phyloP scores from a whole-genome alignment of 495 filamentous ascomycete genomes.

The Mytilinidion resinicola region DNA sequence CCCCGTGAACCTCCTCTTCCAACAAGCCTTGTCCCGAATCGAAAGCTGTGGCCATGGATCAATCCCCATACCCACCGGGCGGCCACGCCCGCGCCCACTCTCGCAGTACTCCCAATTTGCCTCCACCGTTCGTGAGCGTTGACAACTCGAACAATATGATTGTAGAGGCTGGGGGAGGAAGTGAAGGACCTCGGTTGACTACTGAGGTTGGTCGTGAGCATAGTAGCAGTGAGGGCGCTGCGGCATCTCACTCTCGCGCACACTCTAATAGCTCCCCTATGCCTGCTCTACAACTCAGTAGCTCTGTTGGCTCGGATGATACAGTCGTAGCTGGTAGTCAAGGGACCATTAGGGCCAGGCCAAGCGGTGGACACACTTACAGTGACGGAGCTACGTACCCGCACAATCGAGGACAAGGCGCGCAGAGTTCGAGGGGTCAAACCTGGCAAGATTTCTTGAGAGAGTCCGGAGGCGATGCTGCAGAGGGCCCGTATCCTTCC shows the following conservation, averaged over 20 bases:
- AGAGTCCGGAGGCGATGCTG: not conserved
- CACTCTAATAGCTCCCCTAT: too few relatives aligned
- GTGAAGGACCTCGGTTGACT: not conserved
- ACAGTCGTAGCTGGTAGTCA: too few relatives aligned
- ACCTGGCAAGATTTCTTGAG: slow-evolving; percentile 16
- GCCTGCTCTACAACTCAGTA: too few relatives aligned
- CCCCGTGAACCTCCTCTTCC: too few relatives aligned
- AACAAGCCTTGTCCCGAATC: too few relatives aligned
- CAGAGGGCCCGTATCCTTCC: not conserved
- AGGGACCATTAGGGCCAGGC: too few relatives aligned
- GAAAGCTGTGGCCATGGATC: not conserved
- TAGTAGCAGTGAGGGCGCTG: too few relatives aligned
- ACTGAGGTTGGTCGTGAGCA: too few relatives aligned
- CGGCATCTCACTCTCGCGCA: too few relatives aligned
- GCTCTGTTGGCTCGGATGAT: too few relatives aligned
- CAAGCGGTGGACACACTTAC: not conserved
- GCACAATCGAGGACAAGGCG: not conserved
- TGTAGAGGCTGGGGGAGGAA: too few relatives aligned
- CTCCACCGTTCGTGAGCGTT: not conserved
- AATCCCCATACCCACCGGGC: not conserved
- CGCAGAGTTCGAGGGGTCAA: slow-evolving; percentile 1
- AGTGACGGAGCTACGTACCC: not conserved
- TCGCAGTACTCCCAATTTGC: not conserved
- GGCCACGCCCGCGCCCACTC: not conserved
- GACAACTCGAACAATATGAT: not conserved